Evolutionary conservation across 2,329 filamentous ascomycete species (phyloP), one percentile per base, ranked within the genome.

Genomic region (Chalara sp.): DNA sequence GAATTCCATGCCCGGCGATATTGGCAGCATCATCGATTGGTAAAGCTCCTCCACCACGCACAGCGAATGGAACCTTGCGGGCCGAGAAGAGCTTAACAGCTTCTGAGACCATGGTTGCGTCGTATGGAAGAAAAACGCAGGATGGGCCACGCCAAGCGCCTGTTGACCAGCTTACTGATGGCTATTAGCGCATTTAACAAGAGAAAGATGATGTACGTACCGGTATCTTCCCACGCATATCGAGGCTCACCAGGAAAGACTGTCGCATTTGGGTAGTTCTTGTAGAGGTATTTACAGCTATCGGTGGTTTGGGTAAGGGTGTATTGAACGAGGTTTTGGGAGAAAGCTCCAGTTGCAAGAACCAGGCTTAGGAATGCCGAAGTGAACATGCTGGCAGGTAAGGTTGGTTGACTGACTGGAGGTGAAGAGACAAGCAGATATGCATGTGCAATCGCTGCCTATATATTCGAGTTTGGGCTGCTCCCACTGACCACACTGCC

Each of bases 1-100:
- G 56, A 2, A 75, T 67, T 0, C 75, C 75, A 2, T 67, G 71
- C 11, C 70, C 62, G 44, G 10, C 47, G 35, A 49, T 49, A 32
- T 49, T 49, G 6, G 47, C 47, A 5, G 40, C 47, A 44, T 49
- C 32, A 35, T 29, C 11, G 11, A 49, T 41, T 5, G 47, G 47
- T 30, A 49, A 30, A 21, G 39, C 8, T 5, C 47, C 47, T 10
- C 47, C 40, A 13, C 47, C 47, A 49, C 47, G 47, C 5, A 49
- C 32, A 7, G 47, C 37, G 35, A 49, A 49, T 1, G 31, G 47
- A 11, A 49, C 47, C 35, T 43, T 8, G 21, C 47, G 47, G 13
- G 47, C 39, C 8, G 47, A 32, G n/a, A 49, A n/a, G 13, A 37
- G 6, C 30, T 33, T 11, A 6, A 49, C 32, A 6, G 37, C 47